These are phyloP conservation scores for Entomophthora muscae DNA, from an alignment of 371 early-diverging fungal species.

Conservation along the genomic window DNA sequence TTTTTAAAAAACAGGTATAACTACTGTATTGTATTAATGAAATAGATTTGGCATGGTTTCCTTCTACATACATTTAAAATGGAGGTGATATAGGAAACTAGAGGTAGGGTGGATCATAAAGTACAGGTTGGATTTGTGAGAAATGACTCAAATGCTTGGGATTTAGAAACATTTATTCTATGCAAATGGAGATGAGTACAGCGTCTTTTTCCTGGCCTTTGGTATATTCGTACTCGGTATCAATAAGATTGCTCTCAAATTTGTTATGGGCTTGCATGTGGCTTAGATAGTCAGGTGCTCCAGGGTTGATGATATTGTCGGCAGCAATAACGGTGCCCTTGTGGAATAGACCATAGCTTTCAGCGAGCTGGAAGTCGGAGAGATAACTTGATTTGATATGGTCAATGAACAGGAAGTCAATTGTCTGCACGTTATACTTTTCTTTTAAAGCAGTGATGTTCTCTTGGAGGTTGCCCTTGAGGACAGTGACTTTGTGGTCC, in stretches of 20 bases:
- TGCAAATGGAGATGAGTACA: not conserved
- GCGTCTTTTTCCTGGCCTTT: conserved; percentile 1
- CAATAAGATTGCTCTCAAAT: not conserved
- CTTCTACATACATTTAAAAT: too few relatives aligned
- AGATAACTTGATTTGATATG: conserved; percentile 13
- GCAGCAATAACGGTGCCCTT: conserved; percentile 13
- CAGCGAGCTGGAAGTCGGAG: conserved; percentile 12
- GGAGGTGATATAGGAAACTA: too few relatives aligned
- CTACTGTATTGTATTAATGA: too few relatives aligned
- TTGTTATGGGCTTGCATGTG: not conserved
- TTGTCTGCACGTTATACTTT: conserved; percentile 1
- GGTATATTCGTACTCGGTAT: not conserved
- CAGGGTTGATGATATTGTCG: conserved; percentile 15
- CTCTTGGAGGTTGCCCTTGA: conserved; percentile 8
- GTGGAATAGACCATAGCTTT: conserved; percentile 3
- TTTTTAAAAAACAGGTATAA: too few relatives aligned
- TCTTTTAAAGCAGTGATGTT: conserved; percentile 1
- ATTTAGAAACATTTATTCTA: too few relatives aligned
- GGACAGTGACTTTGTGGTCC: conserved; percentile 7
- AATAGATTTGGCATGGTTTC: too few relatives aligned
- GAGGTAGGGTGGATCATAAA: too few relatives aligned
- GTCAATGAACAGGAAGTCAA: conserved; percentile 15
- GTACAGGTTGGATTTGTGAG: too few relatives aligned
- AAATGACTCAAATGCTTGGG: too few relatives aligned
- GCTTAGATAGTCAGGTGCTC: conserved; percentile 15